Base-by-base conservation (phyloP, 2,329 filamentous ascomycete species). In the Pseudocercospora crystallina region DNA sequence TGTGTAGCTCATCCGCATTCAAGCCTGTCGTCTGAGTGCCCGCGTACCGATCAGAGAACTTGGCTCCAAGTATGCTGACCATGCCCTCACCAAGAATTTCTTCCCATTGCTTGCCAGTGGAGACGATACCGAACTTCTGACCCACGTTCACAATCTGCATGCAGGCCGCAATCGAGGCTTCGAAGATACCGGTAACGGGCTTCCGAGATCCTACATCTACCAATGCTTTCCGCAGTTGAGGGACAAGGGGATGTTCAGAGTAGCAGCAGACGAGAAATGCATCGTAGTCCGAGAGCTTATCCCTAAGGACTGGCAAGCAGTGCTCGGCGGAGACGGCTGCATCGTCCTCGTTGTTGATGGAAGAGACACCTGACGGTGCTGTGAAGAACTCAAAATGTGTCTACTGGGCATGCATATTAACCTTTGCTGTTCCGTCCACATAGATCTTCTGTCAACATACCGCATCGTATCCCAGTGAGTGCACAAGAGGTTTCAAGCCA, bases 181-280 rank as follows among this genome's bases (percentile, higher is more conserved):
- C 91, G 64, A 96, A 94, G 49, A 97, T 96, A 5, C 92, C 91
- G 0, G 82, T 85, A 5, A 90, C 85, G 31, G 82, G 79, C 69
- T 73, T 80, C 51, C 33, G 11, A 8, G 57, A 58, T 11, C 59
- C 51, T 5, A 29, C 5, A 31, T 57, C 50, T 14, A 40, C 38
- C 11, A 63, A 34, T 8, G 54, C 48, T n/a, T 45, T 40, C 9
- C 68, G 70, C 45, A 68, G 62, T 1, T 65, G 57, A 10, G 74
- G 69, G 0, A 95, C 88, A 0, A 96, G 79, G 0, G 87, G 84
- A 65, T 96, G 90, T 1, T 87, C 83, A 53, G 88, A 94, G 73
- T 89, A 97, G 73, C 92, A 96, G 14, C 90, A 90, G 2, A 96
- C 80, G 0, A 96, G 78, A 55, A 95, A 85, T n/a, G 80, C 90